Percentiles rank a stretch among this genome's conserved stretches.
phyloP scores from a whole-genome alignment of 306 rosid genomes.

The Cucurbita ficifolia region DNA sequence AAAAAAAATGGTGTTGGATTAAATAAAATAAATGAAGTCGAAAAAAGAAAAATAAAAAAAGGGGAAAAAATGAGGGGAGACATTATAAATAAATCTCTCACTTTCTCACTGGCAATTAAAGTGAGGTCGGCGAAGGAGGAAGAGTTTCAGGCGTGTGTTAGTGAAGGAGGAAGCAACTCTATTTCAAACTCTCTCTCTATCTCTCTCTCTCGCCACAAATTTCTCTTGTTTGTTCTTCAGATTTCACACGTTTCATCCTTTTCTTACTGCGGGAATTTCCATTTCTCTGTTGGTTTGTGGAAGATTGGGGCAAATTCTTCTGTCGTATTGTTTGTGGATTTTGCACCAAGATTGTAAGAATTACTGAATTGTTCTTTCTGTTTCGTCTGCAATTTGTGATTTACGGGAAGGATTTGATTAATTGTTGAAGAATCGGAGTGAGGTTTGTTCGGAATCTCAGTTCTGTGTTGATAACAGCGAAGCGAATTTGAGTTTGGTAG shows the following conservation, averaged over 20 bases:
- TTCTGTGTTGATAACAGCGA: neutral
- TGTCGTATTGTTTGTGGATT: neutral
- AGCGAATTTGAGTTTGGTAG: neutral
- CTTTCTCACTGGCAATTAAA: constrained; percentile 13
- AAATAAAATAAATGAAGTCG: neutral
- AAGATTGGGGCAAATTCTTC: neutral
- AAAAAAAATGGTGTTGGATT: neutral
- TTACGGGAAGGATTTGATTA: neutral
- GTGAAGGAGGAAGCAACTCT: neutral
- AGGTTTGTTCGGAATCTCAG: neutral
- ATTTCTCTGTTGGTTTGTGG: neutral
- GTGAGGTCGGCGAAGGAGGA: constrained; percentile 41
- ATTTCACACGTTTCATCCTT: neutral
- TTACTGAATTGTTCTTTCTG: neutral
- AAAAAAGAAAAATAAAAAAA: neutral
- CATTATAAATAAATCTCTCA: neutral
- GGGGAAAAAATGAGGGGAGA: neutral
- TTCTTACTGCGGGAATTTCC: neutral
- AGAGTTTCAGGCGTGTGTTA: constrained; percentile 11
- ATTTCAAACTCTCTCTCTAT: neutral
- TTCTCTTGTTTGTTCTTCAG: neutral
- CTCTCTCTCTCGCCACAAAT: neutral
- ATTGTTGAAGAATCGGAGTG: constrained; percentile 4
- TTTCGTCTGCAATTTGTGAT: neutral
- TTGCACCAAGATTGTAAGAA: neutral